A percentile compares a stretch with the other conserved stretches of the same genome.
These are phyloP conservation scores for Gossypium davidsonii DNA, from an alignment of 441 rosid genomes.

Conservation along the genomic window DNA sequence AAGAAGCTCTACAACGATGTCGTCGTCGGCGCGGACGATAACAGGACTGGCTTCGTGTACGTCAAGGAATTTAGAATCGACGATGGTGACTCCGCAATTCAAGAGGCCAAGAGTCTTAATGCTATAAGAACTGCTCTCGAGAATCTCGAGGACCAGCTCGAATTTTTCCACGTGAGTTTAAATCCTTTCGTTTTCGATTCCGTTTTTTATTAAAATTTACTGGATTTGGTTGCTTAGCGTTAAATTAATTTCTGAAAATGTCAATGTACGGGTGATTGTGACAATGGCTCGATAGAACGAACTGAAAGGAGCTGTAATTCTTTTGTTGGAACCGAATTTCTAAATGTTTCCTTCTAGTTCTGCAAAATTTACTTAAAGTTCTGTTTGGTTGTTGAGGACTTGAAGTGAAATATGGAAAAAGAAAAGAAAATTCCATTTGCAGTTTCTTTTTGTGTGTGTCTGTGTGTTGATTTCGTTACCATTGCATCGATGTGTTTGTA, in stretches of 20 bases:
- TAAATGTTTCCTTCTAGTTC: not conserved
- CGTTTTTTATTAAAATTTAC: not conserved
- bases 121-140: conserved; percentile 79
- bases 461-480: too few species aligned
- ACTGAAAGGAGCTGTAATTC: not conserved
- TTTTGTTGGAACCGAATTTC: not conserved
- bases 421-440: not conserved
- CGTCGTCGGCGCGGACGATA: conserved; percentile 23
- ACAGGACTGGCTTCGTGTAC: conserved; percentile 57
- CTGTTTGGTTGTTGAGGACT: conserved; percentile 13
- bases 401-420: not conserved
- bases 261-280: not conserved
- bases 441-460: too few species aligned
- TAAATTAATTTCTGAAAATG: not conserved
- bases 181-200: not conserved
- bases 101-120: conserved; percentile 80
- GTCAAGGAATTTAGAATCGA: conserved; percentile 58
- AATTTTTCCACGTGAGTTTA: conserved; percentile 66
- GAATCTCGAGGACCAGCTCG: conserved; percentile 91
- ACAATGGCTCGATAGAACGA: not conserved
- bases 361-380: not conserved
- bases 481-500: not conserved
- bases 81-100: conserved; percentile 51
- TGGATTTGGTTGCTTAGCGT: not conserved
- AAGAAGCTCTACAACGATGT: conserved; percentile 28